Evolutionary conservation across 2,329 filamentous ascomycete species (phyloP), one percentile per base, ranked within the genome.

Genomic region (Clarireedia paspali): DNA sequence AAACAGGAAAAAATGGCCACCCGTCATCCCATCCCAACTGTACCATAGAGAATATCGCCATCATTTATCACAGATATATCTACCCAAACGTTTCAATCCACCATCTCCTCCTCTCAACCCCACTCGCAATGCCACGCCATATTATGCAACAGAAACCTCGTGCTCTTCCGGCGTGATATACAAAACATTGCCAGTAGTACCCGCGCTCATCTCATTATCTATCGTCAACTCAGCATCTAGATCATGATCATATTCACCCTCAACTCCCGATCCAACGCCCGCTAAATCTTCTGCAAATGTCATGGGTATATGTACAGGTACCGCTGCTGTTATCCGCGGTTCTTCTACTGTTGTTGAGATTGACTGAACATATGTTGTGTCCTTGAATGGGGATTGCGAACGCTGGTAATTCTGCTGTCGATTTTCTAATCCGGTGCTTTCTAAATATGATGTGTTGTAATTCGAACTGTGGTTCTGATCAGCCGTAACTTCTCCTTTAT

Each of bases 151-250:
- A 20, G 49, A 14, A 12, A 57, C 49, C 20, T 55, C 50, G 30
- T 50, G 50, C 40, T 55, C 47, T 26, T 54, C 52, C 52, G 36
- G 15, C 7, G 34, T 39, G 34, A 49, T 49, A 54, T 49, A 49
- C 14, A 54, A 54, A 42, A 40, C 52, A 49, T 42, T 48, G 47
- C 26, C 30, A 17, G 34, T 44, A 36, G 27, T 44, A 40, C 38
- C 17, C 38, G 38, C n/a, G 10, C 27, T 30, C 7, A 26, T 46
- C 17, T 55, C 53, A 38, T 55, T 48, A 48, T 54, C 58, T 59
- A 63, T 66, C 62, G 61, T 67, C 46, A 67, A 66, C 50, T 63
- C 62, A 54, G 63, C 63, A 59, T 66, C 62, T 57, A 65, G 49
- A 57, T 45, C 57, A 12, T 59, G 55, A 34, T 55, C 53, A 56